Evolutionary conservation across 768 basidiomycete species (phyloP).

Genomic region (Chiua virens): DNA sequence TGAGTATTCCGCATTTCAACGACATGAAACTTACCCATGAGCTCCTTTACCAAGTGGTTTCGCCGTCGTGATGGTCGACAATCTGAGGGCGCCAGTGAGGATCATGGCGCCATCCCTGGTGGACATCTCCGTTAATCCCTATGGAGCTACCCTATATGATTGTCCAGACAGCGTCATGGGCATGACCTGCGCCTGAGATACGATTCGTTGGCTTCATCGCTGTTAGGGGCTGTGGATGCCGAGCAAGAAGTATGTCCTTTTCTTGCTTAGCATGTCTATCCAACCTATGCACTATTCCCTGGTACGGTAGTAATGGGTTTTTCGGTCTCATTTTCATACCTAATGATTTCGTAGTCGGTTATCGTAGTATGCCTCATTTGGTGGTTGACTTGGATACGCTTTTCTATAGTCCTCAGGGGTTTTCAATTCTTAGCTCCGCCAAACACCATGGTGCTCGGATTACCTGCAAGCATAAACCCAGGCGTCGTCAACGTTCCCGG

Average conservation of each 20-base stretch:
- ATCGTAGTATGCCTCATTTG: no score
- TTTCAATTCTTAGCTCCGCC: no score
- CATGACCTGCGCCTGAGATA: conserved; percentile 25
- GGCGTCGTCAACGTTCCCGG: conserved; percentile 52
- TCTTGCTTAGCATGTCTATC: no score
- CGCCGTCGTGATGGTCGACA: conserved; percentile 26
- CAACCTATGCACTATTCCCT: no score
- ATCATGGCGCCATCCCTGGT: conserved; percentile 20
- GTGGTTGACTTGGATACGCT: no score
- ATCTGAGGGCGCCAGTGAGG: conserved; percentile 12
- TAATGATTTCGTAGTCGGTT: no score
- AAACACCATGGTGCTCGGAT: conserved; percentile 1
- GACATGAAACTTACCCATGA: neutral
- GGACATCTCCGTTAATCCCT: neutral
- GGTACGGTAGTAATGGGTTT: no score
- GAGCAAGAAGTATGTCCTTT: conserved; percentile 5
- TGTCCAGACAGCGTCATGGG: conserved; percentile 21
- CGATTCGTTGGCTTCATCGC: conserved; percentile 15
- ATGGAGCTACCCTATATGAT: neutral
- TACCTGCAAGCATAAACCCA: conserved; percentile 25
- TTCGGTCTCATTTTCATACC: no score
- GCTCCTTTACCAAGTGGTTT: conserved; percentile 19
- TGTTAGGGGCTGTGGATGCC: conserved; percentile 22
- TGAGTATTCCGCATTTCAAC: conserved; percentile 3
- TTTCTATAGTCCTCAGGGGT: no score